Base-by-base conservation (phyloP, 441 rosid genomes). In the Aleurites moluccanus region DNA sequence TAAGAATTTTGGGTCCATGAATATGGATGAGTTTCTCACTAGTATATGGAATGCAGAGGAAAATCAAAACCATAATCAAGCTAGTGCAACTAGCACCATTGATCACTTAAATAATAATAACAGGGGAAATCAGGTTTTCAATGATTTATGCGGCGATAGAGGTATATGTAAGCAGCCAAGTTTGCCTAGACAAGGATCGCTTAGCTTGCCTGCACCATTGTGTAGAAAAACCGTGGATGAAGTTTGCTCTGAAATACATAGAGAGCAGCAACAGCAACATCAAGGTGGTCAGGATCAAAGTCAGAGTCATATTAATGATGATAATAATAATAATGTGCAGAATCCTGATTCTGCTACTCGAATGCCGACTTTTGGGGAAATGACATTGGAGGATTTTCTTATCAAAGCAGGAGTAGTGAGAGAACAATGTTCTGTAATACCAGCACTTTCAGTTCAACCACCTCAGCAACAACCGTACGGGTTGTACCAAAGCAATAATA, bases 11-110 rank as follows among this genome's bases (percentile, higher is more conserved):
- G 95, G 95, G 18, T 93, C 98, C 38, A 90, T 93, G 94, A 93
- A 90, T 81, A 90, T 91, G 98, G 98, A 90, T 35, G 96, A 94
- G 84, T 78, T 94, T 80, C 83, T 94, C 49, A 88, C 85, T 80
- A 94, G 81, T 85, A 88, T 92, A 21, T 91, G 96, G 98, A 91
- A 74, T 45, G 92, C 93, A 18, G 97, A 94, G 77, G 98, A 92
- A 72, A 87, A 73, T 45, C n/a, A n/a, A n/a, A n/a, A n/a, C n/a
- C n/a, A n/a, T n/a, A n/a, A n/a, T n/a, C 89, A 88, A 78, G 86
- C 84, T 45, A 45, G 78, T 82, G 40, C 76, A 80, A 14, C 79
- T 73, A 69, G 83, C 81, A 75, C 81, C 74, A 23, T 23, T 47
- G 35, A 80, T 80, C 55, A 77, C 73, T 33, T 38, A 53, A 45